Conservation (phyloP, 768 basidiomycete genomes). For the Pleurotus pulmonarius region DNA sequence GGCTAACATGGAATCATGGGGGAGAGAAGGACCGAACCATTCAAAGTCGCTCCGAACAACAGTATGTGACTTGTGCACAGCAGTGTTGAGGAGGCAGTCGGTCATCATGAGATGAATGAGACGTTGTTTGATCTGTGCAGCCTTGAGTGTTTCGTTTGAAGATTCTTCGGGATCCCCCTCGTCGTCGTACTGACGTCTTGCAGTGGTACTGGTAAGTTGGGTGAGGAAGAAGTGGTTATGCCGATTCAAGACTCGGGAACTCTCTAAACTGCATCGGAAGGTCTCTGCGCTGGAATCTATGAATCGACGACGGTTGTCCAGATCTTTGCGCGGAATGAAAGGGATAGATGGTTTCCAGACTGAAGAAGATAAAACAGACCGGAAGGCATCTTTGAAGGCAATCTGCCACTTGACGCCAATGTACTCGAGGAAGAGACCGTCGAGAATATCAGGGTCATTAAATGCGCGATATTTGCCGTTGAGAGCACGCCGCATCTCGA, state of each 20-base stretch:
- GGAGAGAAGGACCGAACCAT: slow-evolving; percentile 41
- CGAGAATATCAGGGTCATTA: slow-evolving; percentile 44
- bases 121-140: slow-evolving; percentile 31
- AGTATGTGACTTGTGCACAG: slow-evolving; percentile 29
- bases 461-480: slow-evolving; percentile 48
- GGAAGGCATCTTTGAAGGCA: slow-evolving; percentile 27
- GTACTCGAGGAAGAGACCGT: slow-evolving; percentile 40
- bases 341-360: slow-evolving; percentile 28
- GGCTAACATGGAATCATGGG: slow-evolving; percentile 36
- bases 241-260: neutral
- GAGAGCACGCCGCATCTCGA: slow-evolving; percentile 44
- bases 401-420: slow-evolving; percentile 42
- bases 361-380: slow-evolving; percentile 24
- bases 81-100: slow-evolving; percentile 35
- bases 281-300: slow-evolving; percentile 6
- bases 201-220: slow-evolving; percentile 10
- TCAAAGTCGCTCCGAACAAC: slow-evolving; percentile 38
- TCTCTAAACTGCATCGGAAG: neutral
- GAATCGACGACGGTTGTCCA: slow-evolving; percentile 20
- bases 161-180: slow-evolving; percentile 20
- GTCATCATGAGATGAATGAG: slow-evolving; percentile 36
- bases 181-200: slow-evolving; percentile 9
- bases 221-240: neutral
- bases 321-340: slow-evolving; percentile 11
- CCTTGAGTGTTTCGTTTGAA: slow-evolving; percentile 6